Conservation (phyloP, 2,329 filamentous ascomycete genomes). For the Xylariaceae sp. region DNA sequence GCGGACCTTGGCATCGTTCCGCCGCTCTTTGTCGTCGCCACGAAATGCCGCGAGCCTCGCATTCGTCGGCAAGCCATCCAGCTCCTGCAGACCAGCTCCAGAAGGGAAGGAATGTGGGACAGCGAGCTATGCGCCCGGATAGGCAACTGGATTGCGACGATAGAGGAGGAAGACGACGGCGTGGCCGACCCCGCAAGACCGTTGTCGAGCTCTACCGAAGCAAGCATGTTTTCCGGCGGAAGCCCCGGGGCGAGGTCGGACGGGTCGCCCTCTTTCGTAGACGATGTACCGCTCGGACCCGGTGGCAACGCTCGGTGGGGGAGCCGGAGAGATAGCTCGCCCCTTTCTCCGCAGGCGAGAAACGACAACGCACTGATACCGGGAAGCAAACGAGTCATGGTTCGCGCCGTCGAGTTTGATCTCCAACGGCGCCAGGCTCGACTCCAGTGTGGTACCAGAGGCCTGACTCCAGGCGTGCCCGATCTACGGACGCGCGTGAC, state of each 20-base stretch:
- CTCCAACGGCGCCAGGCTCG: conserved; percentile 45
- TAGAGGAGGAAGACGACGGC: conserved; percentile 45
- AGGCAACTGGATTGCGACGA: conserved; percentile 48
- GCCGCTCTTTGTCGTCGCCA: conserved; percentile 60
- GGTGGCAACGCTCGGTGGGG: conserved; percentile 42
- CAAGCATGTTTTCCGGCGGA: conserved; percentile 20
- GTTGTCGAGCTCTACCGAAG: conserved; percentile 28
- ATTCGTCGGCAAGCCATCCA: conserved; percentile 57
- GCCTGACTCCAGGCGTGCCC: conserved; percentile 39
- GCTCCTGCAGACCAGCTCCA: conserved; percentile 52
- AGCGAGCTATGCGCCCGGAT: conserved; percentile 53
- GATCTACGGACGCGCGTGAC: conserved; percentile 45
- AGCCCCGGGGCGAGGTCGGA: conserved; percentile 21
- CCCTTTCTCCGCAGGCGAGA: conserved; percentile 15
- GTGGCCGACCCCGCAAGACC: conserved; percentile 22
- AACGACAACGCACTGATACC: conserved; percentile 36
- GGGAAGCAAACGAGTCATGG: conserved; percentile 50
- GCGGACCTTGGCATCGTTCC: conserved; percentile 60
- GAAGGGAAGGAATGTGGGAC: conserved; percentile 67
- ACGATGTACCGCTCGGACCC: conserved; percentile 34
- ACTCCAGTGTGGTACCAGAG: conserved; percentile 50
- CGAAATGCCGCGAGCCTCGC: conserved; percentile 55
- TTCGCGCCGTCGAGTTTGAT: conserved; percentile 52
- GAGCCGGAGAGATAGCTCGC: conserved; percentile 22
- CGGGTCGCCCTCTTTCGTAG: conserved; percentile 32